Conservation (phyloP, 2,329 filamentous ascomycete species). For the Fusarium heterosporum region DNA sequence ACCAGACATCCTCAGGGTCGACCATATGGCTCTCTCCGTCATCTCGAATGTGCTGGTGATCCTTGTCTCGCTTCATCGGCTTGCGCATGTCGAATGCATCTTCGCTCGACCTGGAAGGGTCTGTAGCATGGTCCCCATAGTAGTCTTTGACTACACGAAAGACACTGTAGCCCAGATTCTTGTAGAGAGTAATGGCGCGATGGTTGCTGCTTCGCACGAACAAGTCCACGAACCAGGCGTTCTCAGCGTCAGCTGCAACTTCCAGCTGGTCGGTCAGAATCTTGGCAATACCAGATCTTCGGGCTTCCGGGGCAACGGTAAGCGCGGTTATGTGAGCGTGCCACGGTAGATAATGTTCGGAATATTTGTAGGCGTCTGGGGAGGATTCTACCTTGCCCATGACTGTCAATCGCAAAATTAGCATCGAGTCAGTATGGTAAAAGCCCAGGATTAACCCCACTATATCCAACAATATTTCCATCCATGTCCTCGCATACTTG, state of each 20-base stretch:
- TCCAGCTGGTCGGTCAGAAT: constrained; percentile 86
- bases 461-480: constrained; percentile 94
- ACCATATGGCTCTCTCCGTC: constrained; percentile 85
- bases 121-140: constrained; percentile 85
- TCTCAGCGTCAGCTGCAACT: constrained; percentile 80
- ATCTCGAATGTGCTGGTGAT: constrained; percentile 79
- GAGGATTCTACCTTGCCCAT: constrained; percentile 97
- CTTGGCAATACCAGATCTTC: constrained; percentile 87
- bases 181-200: constrained; percentile 89
- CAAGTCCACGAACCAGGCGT: constrained; percentile 95
- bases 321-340: constrained; percentile 98
- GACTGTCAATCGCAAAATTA: constrained; percentile 69
- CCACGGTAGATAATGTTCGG: constrained; percentile 96
- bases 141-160: constrained; percentile 91
- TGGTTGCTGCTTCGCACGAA: constrained; percentile 92
- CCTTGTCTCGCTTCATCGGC: constrained; percentile 82
- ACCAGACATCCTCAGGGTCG: constrained; percentile 88
- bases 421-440: constrained; percentile 11
- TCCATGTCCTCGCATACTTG: constrained; percentile 87
- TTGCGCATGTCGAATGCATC: constrained; percentile 99
- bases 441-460: constrained; percentile 62
- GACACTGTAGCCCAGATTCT: constrained; percentile 90
- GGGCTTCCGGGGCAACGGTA: constrained; percentile 87
- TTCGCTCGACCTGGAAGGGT: constrained; percentile 73
- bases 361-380: constrained; percentile 77